Conservation (phyloP, 2,329 filamentous ascomycete species). For the Colletotrichum filicis region DNA sequence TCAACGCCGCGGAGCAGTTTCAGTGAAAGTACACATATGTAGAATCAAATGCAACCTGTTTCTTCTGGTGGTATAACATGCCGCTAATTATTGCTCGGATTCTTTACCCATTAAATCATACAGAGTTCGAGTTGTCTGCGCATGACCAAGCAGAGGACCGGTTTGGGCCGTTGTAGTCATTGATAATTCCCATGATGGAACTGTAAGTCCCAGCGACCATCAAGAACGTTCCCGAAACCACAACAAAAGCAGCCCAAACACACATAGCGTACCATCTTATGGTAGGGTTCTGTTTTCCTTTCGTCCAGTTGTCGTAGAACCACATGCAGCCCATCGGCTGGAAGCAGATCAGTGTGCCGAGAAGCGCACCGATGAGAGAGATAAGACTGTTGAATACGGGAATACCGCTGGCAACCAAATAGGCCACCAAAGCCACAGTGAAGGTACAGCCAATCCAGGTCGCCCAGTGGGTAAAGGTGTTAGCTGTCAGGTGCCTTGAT, state of each 20-base stretch:
- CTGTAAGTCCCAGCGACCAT: conserved; percentile 33
- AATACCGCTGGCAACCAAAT: conserved; percentile 40
- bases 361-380: conserved; percentile 43
- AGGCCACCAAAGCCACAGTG: conserved; percentile 36
- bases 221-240: conserved; percentile 23
- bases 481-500: conserved; percentile 42
- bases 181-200: conserved; percentile 24
- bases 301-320: conserved; percentile 43
- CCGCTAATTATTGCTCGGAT: neutral
- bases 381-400: conserved; percentile 40
- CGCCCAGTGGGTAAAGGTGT: conserved; percentile 42
- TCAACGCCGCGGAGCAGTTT: no score
- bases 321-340: conserved; percentile 44
- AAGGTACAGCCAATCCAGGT: conserved; percentile 43
- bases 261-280: conserved; percentile 35
- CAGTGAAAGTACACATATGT: no score
- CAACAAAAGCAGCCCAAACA: conserved; percentile 36
- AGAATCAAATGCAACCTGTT: no score
- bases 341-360: conserved; percentile 44
- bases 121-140: conserved; percentile 33
- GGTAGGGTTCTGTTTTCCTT: conserved; percentile 14
- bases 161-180: conserved; percentile 16
- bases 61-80: no score
- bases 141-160: conserved; percentile 30
- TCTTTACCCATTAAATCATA: neutral